Evolutionary conservation across 805 yeast species (phyloP).

Genomic region (Ogataea henricii): DNA sequence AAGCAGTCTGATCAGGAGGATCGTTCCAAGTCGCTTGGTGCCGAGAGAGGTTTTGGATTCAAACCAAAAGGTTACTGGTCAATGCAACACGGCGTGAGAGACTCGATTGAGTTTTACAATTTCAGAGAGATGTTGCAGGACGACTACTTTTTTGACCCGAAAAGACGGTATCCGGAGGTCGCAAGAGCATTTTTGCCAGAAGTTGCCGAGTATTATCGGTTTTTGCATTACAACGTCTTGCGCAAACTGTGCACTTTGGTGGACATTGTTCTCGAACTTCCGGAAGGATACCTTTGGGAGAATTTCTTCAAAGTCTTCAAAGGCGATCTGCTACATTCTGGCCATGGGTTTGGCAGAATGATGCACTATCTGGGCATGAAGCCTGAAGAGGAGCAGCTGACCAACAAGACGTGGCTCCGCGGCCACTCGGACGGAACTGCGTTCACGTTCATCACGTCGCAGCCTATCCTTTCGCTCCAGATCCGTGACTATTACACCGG

Average conservation of each 20-base stretch:
- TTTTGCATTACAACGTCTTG: slow-evolving; percentile 40
- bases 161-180: slow-evolving; percentile 41
- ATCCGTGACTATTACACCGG: slow-evolving; percentile 40
- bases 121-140: slow-evolving; percentile 41
- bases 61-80: slow-evolving; percentile 52
- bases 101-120: slow-evolving; percentile 46
- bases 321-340: slow-evolving; percentile 37
- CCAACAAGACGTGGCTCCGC: slow-evolving; percentile 44
- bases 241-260: slow-evolving; percentile 40
- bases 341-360: slow-evolving; percentile 42
- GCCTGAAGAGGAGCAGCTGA: slow-evolving; percentile 31
- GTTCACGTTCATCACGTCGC: slow-evolving; percentile 43
- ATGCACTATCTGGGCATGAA: slow-evolving; percentile 39
- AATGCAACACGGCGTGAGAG: slow-evolving; percentile 43
- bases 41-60: slow-evolving; percentile 48
- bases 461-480: slow-evolving; percentile 43
- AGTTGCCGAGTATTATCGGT: slow-evolving; percentile 39
- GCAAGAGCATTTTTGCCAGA: slow-evolving; percentile 41
- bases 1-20: slow-evolving; percentile 26
- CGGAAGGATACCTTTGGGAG: slow-evolving; percentile 45
- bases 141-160: slow-evolving; percentile 32
- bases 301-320: slow-evolving; percentile 38
- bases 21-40: slow-evolving; percentile 37
- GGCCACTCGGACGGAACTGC: slow-evolving; percentile 49
- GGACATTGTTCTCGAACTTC: slow-evolving; percentile 46